These are phyloP conservation scores for Jatropha podagrica DNA, from an alignment of 441 rosid genomes.

Conservation along the genomic window DNA sequence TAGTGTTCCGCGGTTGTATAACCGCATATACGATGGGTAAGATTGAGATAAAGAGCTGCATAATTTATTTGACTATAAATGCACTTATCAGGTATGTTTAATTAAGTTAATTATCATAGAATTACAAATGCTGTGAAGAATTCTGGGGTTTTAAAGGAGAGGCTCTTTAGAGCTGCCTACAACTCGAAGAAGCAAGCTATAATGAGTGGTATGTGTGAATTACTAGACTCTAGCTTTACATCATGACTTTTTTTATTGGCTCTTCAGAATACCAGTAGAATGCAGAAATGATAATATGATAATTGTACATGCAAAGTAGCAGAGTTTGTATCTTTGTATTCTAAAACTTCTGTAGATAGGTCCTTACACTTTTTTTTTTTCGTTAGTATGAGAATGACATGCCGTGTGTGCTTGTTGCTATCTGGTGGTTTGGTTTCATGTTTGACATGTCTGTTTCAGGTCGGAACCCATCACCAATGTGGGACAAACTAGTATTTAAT, in stretches of 20 bases:
- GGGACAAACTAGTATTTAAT: slow-evolving; percentile 97
- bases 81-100: slow-evolving; percentile 14
- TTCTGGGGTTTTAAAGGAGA: slow-evolving; percentile 81
- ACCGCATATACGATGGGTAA: slow-evolving; percentile 91
- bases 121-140: slow-evolving; percentile 75
- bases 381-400: neutral
- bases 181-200: slow-evolving; percentile 93
- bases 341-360: neutral
- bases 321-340: neutral
- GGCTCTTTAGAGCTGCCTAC: slow-evolving; percentile 85
- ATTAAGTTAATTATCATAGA: slow-evolving; percentile 37
- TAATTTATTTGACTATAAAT: slow-evolving; percentile 16
- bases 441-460: slow-evolving; percentile 45
- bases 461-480: slow-evolving; percentile 82
- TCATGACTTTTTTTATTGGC: neutral
- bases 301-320: neutral
- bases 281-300: neutral
- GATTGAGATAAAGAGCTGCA: slow-evolving; percentile 20
- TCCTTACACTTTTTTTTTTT: neutral
- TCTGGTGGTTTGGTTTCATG: slow-evolving; percentile 18
- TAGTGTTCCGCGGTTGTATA: slow-evolving; percentile 95
- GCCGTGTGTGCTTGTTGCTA: slow-evolving; percentile 11
- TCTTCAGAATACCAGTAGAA: neutral
- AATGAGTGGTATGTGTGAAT: slow-evolving; percentile 60
- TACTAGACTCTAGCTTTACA: slow-evolving; percentile 4